Evolutionary conservation across 495 filamentous ascomycete species (phyloP), one percentile per base, ranked within the genome.

Genomic region (Penicillium angulare): DNA sequence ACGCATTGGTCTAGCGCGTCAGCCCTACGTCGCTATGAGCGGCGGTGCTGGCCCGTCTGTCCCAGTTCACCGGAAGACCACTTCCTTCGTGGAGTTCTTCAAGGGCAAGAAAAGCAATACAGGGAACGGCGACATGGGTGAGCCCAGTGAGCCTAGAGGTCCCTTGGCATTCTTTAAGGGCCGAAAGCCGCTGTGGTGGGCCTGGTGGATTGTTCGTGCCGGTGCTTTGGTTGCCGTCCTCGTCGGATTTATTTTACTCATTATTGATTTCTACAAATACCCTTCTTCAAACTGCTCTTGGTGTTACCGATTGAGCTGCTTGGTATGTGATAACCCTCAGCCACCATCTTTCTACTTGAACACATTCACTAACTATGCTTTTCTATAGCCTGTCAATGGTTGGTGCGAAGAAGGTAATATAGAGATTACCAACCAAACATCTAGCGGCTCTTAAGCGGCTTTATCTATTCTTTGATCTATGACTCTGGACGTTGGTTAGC

Each of bases 141-240:
- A 57, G 59, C 56, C 33, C 32, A 47, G 40, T n/a, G 13, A 49
- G 59, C 62, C 83, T 38, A 85, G 82, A 57, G 78, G 82, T 48
- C 89, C 89, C 0, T 58, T 91, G 1, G 80, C 79, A 2, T 97
- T 97, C 69, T 97, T 98, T 76, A 90, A 88, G 65, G 90, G 89
- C 17, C 79, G 93, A 5, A 95, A 92, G 66, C 86, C 89, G 20
- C 71, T 95, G 1, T 98, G 93, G 93, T 98, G 93, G 93, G 86
- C 73, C 8, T 98, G 95, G 92, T 98, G 93, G 93, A 68, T 97
- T 18, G 79, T 96, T 12, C 78, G 93, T 8, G 87, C 82, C 7
- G 90, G 79, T 6, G 86, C 86, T n/a, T 69, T 97, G 46, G 80
- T 95, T 7, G 81, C 82, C 12, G 85, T 90, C 3, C 65, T 93